Conservation (phyloP, 768 basidiomycete genomes). For the Mycena epipterygia region DNA sequence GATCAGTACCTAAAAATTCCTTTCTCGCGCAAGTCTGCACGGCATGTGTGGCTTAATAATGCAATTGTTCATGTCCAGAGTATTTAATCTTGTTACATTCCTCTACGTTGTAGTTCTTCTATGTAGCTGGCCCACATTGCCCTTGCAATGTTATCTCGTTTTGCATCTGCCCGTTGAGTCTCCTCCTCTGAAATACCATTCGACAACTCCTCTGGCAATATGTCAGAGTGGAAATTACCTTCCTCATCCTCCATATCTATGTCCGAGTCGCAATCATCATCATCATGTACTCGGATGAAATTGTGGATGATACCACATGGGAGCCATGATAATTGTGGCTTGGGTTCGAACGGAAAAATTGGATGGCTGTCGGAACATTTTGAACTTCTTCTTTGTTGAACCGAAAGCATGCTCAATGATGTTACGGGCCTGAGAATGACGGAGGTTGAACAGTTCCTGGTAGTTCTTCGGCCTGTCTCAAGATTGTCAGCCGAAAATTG, state of each 20-base stretch:
- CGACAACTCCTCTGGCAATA: not conserved
- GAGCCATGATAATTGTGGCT: conserved; percentile 33
- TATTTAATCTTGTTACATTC: not conserved
- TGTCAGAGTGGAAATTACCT: not conserved
- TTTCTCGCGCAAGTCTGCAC: not conserved
- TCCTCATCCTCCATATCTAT: not conserved
- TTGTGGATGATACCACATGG: conserved; percentile 37
- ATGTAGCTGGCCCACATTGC: not conserved
- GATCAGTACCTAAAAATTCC: not conserved
- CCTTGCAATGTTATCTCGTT: not conserved
- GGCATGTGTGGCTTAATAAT: not conserved
- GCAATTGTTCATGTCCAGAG: not conserved
- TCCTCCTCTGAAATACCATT: not conserved
- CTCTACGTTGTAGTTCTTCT: not conserved
- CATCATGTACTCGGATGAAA: conserved; percentile 38
- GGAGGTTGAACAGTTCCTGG: conserved; percentile 41
- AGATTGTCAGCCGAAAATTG: not conserved
- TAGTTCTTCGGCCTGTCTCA: conserved; percentile 29
- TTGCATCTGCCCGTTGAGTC: not conserved
- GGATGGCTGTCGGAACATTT: conserved; percentile 11
- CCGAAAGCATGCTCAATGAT: conserved; percentile 44
- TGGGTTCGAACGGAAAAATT: conserved; percentile 34
- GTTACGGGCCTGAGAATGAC: conserved; percentile 39
- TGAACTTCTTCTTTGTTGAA: conserved; percentile 36
- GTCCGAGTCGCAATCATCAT: not conserved